These are phyloP conservation scores for Penicillium arizonense DNA, from an alignment of 495 filamentous ascomycete genomes.

Conservation along the genomic window DNA sequence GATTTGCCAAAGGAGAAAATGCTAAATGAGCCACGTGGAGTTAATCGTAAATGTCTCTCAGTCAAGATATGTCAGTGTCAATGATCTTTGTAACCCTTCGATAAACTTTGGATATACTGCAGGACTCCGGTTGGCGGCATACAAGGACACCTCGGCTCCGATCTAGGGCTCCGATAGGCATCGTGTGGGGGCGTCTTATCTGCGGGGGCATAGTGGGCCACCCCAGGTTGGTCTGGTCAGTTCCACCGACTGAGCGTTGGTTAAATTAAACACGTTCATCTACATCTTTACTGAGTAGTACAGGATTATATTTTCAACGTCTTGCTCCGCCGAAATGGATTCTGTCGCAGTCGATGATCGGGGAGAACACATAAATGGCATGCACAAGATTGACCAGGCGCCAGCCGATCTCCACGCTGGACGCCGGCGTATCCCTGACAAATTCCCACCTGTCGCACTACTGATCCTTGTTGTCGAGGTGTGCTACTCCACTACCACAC, in stretches of 20 bases:
- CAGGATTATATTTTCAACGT: neutral
- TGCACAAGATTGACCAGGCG: neutral
- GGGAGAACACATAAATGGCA: neutral
- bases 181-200: neutral
- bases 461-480: conserved; percentile 7
- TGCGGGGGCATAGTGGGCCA: conserved; percentile 1
- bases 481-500: neutral
- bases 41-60: too few relatives aligned
- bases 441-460: neutral
- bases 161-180: conserved; percentile 4
- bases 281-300: neutral
- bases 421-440: conserved; percentile 3
- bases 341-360: neutral
- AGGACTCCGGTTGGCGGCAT: conserved; percentile 5
- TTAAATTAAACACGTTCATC: conserved; percentile 1
- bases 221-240: neutral
- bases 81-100: neutral
- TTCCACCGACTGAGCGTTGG: neutral
- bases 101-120: neutral
- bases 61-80: neutral
- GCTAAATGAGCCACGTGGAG: neutral
- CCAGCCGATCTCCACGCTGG: neutral
- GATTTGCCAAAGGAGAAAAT: neutral
- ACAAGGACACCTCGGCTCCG: neutral
- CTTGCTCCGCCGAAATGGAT: neutral